Evolutionary conservation across 345 rosid species (phyloP).

Genomic region (Diplotaxis tenuifolia): DNA sequence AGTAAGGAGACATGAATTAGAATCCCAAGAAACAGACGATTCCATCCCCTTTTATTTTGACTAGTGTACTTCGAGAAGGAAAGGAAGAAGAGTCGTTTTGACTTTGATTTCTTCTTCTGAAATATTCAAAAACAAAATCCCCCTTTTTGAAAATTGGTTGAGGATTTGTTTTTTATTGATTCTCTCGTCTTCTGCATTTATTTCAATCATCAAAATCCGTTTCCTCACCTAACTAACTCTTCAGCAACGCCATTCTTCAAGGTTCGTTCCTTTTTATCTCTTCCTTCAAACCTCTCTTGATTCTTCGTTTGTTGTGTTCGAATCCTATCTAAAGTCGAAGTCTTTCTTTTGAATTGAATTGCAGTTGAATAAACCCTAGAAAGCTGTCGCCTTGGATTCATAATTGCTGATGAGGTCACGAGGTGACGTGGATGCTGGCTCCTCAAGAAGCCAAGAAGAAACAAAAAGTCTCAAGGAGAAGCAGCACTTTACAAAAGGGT

Average conservation of each 20-base stretch:
- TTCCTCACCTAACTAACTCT: conserved; percentile 14
- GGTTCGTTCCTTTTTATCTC: too few relatives aligned
- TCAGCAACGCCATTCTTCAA: conserved; percentile 13
- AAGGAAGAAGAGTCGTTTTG: not conserved
- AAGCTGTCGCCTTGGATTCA: not conserved
- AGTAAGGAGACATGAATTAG: conserved; percentile 8
- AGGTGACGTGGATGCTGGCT: conserved; percentile 45
- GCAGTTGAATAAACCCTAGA: conserved; percentile 37
- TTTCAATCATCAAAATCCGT: not conserved
- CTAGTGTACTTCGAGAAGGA: not conserved
- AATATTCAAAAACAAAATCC: not conserved
- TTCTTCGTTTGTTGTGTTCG: not conserved
- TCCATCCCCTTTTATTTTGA: not conserved
- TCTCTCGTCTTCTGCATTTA: not conserved
- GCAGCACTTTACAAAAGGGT: too few relatives aligned
- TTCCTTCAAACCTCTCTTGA: too few relatives aligned
- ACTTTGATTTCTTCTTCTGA: conserved; percentile 3
- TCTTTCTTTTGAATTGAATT: conserved; percentile 22
- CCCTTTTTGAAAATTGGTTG: not conserved
- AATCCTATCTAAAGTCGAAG: not conserved
- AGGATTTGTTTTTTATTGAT: not conserved
- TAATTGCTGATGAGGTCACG: conserved; percentile 31
- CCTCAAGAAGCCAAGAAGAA: conserved; percentile 31
- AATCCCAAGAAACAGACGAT: not conserved
- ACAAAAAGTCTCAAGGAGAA: not conserved